These are phyloP conservation scores for Barbarea vulgaris DNA, from an alignment of 345 rosid species.

Conservation along the genomic window DNA sequence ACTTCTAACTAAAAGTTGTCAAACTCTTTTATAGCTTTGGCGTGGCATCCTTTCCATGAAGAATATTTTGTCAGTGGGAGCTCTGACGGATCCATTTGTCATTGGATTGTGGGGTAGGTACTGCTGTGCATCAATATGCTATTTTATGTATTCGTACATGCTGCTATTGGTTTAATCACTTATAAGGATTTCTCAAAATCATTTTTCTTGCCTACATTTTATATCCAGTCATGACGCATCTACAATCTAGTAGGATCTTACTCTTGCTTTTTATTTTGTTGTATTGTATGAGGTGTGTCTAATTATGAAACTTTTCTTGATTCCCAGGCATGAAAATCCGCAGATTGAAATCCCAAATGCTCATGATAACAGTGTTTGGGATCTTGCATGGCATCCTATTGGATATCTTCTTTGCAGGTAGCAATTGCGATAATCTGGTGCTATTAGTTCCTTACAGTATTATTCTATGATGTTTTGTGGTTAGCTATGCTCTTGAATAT, in stretches of 20 bases:
- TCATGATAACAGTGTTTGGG: conserved; percentile 96
- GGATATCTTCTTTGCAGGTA: conserved; percentile 99
- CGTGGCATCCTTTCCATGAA: conserved; percentile 99
- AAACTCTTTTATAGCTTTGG: conserved; percentile 61
- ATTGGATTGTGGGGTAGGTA: conserved; percentile 92
- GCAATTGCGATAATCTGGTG: conserved; percentile 13
- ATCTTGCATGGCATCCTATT: conserved; percentile 98
- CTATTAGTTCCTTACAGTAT: not conserved
- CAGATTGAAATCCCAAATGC: conserved; percentile 84
- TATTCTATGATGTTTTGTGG: not conserved
- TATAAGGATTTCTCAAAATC: not conserved
- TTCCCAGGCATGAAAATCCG: conserved; percentile 89
- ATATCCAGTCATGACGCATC: not conserved
- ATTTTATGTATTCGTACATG: not conserved
- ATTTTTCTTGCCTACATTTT: conserved; percentile 23
- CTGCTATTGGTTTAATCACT: conserved; percentile 1
- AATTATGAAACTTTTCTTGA: conserved; percentile 26
- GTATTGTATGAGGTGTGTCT: conserved; percentile 17
- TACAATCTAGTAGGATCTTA: conserved; percentile 15
- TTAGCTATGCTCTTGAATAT: conserved; percentile 15
- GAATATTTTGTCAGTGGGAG: conserved; percentile 99
- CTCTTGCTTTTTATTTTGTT: not conserved
- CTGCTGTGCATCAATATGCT: conserved; percentile 10
- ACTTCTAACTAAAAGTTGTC: conserved; percentile 18
- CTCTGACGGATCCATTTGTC: conserved; percentile 87